Evolutionary conservation across 2,329 filamentous ascomycete species (phyloP), one percentile per base, ranked within the genome.

Genomic region (Hyphodiscus sp.): DNA sequence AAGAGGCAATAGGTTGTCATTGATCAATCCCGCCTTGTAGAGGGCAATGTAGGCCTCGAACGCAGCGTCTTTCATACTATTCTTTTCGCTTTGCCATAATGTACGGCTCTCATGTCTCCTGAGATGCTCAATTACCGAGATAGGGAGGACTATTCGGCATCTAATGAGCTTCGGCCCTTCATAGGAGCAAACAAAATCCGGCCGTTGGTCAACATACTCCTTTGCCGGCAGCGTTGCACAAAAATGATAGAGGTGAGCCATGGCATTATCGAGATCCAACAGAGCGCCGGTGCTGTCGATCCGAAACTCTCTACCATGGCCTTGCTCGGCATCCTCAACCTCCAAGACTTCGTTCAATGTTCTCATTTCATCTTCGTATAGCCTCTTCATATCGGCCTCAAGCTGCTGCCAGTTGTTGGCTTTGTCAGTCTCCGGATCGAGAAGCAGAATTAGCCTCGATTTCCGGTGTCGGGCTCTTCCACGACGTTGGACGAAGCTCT

Each of bases 191-290:
- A 74, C 65, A 63, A 91, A 95, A 47, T 87, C 80, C 0, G 91
- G 90, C 1, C 78, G 73, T 18, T 73, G 72, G 59, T 91, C 81
- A 7, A 84, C 75, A 63, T 83, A 89, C 23, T 80, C 77, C 0
- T 73, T 73, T 0, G 72, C 30, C 8, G 63, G 61, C 0, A 91
- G 67, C 0, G 78, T 76, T 0, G 75, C 73, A 68, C 91, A 96
- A 61, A 96, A 95, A 68, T 95, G 89, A 46, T 87, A 76, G 1
- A 97, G 76, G 67, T 94, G 90, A n/a, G 76, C 70, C 47, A 85
- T 81, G 0, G 89, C 87, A 59, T 87, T 87, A 41, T 88, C 80
- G 1, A 90, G 75, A 11, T 87, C 87, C 15, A 96, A 71, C 13
- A 82, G n/a, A 23, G 69, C 84, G 82, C 89, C 73, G 2, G 76